Base-by-base conservation (phyloP, 495 filamentous ascomycete species). In the Aspergillus carlsbadensis region DNA sequence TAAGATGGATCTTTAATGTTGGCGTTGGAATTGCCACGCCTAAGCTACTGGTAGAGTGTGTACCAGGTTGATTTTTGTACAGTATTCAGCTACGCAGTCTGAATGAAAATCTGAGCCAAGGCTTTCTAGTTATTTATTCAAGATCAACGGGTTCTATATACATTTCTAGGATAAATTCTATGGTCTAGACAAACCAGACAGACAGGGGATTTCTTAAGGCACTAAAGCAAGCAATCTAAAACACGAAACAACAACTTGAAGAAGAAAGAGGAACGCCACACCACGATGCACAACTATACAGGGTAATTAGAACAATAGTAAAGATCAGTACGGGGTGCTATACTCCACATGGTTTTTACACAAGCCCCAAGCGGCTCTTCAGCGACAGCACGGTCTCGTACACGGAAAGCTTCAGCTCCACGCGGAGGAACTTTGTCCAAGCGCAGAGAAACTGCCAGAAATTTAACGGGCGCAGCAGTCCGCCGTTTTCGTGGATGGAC, bases 381-480 rank as follows among this genome's bases (percentile, higher is more conserved):
- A 81, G 45, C 13, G 71, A 75, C 20, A 84, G 59, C n/a, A 74
- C 62, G 15, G 69, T 72, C 59, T 87, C 84, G 65, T 87, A 90
- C 15, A 81, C 63, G 31, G 76, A 77, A 18, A 90, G 66, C 62
- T 86, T 89, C 48, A 84, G 45, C 66, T 85, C 84, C 0, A 90
- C 82, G 44, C 84, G 79, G 58, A 84, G 72, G 62, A 81, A 88
- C 2, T 70, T 75, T 31, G 72, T 70, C 72, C 85, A 83, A 6
- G 86, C 87, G 13, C 67, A 58, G 14, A 87, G 59, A 60, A 83
- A 84, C 13, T 67, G 69, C 56, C 80, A 59, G 35, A 87, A 60
- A 57, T 88, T 89, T 5, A 58, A 48, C n/a, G 78, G 79, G 54
- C 75, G 78, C 33, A 83, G 54, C 0, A 85, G 20, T 44, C 83